These are phyloP conservation scores for Vitis cinerea DNA, from an alignment of 164 flowering plant species.

Conservation along the genomic window DNA sequence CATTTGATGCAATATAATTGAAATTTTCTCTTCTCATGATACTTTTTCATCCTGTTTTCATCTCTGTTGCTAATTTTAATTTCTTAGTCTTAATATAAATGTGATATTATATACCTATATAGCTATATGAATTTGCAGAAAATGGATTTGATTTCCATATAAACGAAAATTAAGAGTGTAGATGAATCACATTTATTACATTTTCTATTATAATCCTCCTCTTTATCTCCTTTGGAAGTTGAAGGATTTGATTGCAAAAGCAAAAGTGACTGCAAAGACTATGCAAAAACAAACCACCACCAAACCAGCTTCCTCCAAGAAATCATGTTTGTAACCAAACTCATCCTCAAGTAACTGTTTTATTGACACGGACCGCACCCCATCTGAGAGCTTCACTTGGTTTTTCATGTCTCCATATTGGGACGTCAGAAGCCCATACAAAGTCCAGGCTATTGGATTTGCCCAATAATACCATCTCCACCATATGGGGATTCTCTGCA, in stretches of 20 bases:
- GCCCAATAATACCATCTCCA: constrained; percentile 99
- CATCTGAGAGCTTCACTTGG: constrained; percentile 60
- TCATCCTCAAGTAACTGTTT: constrained; percentile 39
- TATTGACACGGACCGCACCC: constrained; percentile 33
- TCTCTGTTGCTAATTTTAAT: no score
- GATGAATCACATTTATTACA: no score
- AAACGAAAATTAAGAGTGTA: no score
- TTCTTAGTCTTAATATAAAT: no score
- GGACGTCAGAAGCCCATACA: constrained; percentile 79
- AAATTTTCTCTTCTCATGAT: no score
- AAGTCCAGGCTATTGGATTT: constrained; percentile 86
- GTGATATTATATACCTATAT: no score
- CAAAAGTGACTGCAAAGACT: constrained; percentile 74
- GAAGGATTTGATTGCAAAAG: constrained; percentile 76
- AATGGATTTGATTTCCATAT: no score
- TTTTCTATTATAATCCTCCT: no score
- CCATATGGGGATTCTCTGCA: constrained; percentile 89
- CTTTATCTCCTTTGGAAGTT: constrained; percentile 84
- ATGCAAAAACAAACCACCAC: constrained; percentile 65
- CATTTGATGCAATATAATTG: no score
- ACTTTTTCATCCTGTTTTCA: no score
- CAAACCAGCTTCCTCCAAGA: constrained; percentile 56
- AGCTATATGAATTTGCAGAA: no score
- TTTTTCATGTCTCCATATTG: constrained; percentile 65
- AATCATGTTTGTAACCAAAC: constrained; percentile 75